phyloP scores from a whole-genome alignment of 495 filamentous ascomycete genomes.

The Trichoderma asperelloides region DNA sequence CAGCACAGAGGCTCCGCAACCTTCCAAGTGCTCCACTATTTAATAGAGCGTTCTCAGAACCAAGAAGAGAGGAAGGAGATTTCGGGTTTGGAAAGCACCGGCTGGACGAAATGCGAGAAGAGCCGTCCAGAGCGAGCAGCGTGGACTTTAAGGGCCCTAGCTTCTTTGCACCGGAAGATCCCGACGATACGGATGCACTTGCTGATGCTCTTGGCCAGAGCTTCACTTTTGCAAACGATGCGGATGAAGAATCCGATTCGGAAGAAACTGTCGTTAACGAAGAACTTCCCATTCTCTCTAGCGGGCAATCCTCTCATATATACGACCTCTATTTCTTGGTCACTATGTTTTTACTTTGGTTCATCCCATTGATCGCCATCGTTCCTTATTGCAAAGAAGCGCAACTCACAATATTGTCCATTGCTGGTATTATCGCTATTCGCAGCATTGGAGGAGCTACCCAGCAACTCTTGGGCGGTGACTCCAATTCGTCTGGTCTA shows the following conservation, averaged over 20 bases:
- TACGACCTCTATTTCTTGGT: not conserved
- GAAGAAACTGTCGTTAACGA: not conserved
- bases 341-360: not conserved
- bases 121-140: not conserved
- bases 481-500: not conserved
- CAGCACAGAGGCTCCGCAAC: slow-evolving; percentile 55
- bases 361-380: not conserved
- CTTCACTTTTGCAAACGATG: not conserved
- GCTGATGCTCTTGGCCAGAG: not conserved
- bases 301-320: not conserved
- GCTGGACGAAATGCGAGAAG: not conserved
- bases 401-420: not conserved
- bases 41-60: not conserved
- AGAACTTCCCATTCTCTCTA: not conserved
- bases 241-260: not conserved
- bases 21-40: slow-evolving; percentile 29
- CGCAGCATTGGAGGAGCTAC: not conserved
- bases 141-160: slow-evolving; percentile 5
- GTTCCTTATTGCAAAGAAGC: not conserved
- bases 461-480: not conserved
- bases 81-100: not conserved
- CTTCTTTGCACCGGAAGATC: not conserved
- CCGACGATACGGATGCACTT: not conserved
- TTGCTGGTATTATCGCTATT: not conserved
- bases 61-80: not conserved